Evolutionary conservation across 2,329 filamentous ascomycete species (phyloP).

Genomic region (Neofusicoccum sp.): DNA sequence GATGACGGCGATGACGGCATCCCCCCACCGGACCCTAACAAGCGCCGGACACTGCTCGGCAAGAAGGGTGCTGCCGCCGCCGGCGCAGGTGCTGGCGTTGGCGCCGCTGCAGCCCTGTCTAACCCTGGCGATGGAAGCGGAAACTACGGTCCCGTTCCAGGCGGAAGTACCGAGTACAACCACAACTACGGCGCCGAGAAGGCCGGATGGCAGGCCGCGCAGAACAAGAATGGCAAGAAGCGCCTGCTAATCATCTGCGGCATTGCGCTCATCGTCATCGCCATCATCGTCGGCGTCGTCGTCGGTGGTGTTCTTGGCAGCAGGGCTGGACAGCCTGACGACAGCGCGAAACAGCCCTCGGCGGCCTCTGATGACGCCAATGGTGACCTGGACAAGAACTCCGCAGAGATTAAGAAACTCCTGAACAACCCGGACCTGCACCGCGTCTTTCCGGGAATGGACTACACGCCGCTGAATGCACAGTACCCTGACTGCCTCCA

Average conservation of each 20-base stretch:
- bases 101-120: slow-evolving; percentile 20
- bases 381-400: slow-evolving; percentile 71
- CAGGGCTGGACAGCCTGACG: slow-evolving; percentile 40
- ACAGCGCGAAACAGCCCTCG: slow-evolving; percentile 23
- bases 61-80: slow-evolving; percentile 44
- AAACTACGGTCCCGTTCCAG: slow-evolving; percentile 59
- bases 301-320: slow-evolving; percentile 67
- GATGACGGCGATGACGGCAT: slow-evolving; percentile 89
- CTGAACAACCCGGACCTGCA: slow-evolving; percentile 79
- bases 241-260: slow-evolving; percentile 68
- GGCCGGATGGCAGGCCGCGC: slow-evolving; percentile 60
- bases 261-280: slow-evolving; percentile 64
- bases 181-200: slow-evolving; percentile 53
- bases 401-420: slow-evolving; percentile 73
- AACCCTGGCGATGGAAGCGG: slow-evolving; percentile 37
- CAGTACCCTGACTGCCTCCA: slow-evolving; percentile 82
- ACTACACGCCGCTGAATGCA: slow-evolving; percentile 88
- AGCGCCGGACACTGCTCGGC: slow-evolving; percentile 49
- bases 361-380: slow-evolving; percentile 61
- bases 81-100: slow-evolving; percentile 42
- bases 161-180: slow-evolving; percentile 24
- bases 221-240: slow-evolving; percentile 63
- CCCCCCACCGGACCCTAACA: slow-evolving; percentile 41
- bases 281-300: slow-evolving; percentile 70
- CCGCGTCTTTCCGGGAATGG: slow-evolving; percentile 92